Percentiles rank a stretch among this genome's conserved stretches.
These are phyloP conservation scores for Terana coerulea DNA, from an alignment of 768 basidiomycete genomes.

Conservation along the genomic window DNA sequence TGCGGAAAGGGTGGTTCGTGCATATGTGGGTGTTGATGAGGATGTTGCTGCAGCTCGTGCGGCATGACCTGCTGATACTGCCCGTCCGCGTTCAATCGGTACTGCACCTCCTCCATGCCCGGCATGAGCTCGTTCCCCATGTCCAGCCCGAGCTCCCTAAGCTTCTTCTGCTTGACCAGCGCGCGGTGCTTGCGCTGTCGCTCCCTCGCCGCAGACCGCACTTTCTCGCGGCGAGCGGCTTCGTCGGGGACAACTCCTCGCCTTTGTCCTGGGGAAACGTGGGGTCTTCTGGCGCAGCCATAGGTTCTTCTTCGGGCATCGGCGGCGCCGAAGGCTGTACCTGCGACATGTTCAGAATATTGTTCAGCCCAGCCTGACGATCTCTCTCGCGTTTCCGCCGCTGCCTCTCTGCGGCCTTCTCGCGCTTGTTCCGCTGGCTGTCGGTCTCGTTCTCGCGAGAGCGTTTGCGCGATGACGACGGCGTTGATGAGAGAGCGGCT, in stretches of 20 bases:
- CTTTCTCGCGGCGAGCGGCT: constrained; percentile 59
- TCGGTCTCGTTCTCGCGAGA: constrained; percentile 72
- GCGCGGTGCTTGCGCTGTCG: constrained; percentile 80
- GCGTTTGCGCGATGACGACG: constrained; percentile 43
- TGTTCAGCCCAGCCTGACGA: constrained; percentile 34
- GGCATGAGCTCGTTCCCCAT: constrained; percentile 73
- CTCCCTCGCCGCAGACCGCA: constrained; percentile 74
- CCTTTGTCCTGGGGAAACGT: constrained; percentile 17
- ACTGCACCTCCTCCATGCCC: constrained; percentile 64
- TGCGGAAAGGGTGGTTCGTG: constrained; percentile 65
- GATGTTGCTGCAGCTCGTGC: constrained; percentile 28
- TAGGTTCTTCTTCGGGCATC: constrained; percentile 8
- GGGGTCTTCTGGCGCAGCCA: constrained; percentile 9
- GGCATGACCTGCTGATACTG: constrained; percentile 34
- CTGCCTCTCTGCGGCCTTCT: constrained; percentile 85
- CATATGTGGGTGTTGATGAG: constrained; percentile 31
- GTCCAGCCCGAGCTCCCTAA: constrained; percentile 78
- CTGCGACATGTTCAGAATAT: constrained; percentile 23
- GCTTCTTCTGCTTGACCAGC: constrained; percentile 74
- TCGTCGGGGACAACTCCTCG: constrained; percentile 51
- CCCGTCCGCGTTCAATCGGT: constrained; percentile 47
- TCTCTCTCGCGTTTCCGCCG: constrained; percentile 77
- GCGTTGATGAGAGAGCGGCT: constrained; percentile 9
- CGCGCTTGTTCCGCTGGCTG: constrained; percentile 69
- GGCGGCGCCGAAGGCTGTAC: constrained; percentile 23